A percentile compares a stretch with the other conserved stretches of the same genome.
Conservation (phyloP, 805 yeast genomes). For the Barnettozyma californica region DNA sequence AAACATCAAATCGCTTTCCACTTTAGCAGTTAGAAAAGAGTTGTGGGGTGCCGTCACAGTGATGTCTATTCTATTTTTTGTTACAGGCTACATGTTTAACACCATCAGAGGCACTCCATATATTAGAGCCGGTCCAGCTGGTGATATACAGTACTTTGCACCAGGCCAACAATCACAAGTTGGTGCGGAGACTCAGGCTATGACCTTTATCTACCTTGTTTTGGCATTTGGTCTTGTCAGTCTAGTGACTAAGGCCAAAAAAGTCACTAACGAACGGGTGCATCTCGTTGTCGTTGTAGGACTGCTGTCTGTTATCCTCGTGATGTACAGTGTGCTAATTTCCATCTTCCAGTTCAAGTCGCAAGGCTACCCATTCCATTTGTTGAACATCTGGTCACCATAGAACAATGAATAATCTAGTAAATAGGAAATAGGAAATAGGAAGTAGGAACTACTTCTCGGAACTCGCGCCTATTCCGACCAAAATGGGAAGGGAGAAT, state of each 20-base stretch:
- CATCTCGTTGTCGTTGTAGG: constrained; percentile 45
- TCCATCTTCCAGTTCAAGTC: constrained; percentile 66
- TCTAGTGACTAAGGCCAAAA: constrained; percentile 54
- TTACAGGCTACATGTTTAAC: constrained; percentile 91
- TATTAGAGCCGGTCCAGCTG: constrained; percentile 38
- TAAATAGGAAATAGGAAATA: no score
- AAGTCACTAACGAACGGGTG: constrained; percentile 37
- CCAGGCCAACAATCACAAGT: constrained; percentile 71
- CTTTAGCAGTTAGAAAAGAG: constrained; percentile 43
- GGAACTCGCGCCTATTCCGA: no score
- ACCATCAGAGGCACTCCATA: constrained; percentile 65
- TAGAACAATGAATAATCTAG: not conserved
- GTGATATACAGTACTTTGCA: constrained; percentile 38
- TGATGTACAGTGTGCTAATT: constrained; percentile 59
- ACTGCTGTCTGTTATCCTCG: constrained; percentile 41
- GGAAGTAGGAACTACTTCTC: no score
- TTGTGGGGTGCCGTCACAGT: constrained; percentile 72
- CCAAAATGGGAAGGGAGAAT: no score
- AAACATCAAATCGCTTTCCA: constrained; percentile 30
- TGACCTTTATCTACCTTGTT: constrained; percentile 67
- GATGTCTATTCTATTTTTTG: constrained; percentile 63
- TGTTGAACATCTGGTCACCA: constrained; percentile 38
- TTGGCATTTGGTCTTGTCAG: constrained; percentile 56
- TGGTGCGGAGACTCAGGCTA: constrained; percentile 85
- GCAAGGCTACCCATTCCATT: constrained; percentile 68